phyloP scores from a whole-genome alignment of 768 basidiomycete genomes.

The Polyporus arcularius region DNA sequence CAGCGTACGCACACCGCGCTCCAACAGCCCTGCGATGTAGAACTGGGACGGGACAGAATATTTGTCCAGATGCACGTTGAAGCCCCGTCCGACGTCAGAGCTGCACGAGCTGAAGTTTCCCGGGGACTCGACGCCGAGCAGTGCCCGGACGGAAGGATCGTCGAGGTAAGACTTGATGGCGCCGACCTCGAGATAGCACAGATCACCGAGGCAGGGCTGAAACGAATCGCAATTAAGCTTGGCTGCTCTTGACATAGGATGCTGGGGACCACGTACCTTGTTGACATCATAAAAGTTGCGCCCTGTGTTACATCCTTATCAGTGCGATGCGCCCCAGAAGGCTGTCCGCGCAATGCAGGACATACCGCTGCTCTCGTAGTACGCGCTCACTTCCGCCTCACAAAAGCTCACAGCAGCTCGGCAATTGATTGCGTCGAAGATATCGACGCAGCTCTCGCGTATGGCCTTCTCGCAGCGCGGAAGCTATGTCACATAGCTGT shows the following conservation, averaged over 20 bases:
- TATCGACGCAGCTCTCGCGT: constrained; percentile 60
- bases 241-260: not conserved
- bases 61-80: constrained; percentile 62
- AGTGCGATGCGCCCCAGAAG: not conserved
- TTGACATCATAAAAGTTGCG: constrained; percentile 61
- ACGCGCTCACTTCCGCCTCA: constrained; percentile 48
- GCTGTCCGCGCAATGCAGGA: constrained; percentile 6
- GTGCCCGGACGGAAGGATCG: constrained; percentile 41
- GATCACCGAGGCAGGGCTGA: constrained; percentile 27
- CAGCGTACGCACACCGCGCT: constrained; percentile 72
- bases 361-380: constrained; percentile 42
- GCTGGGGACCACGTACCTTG: constrained; percentile 34
- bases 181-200: constrained; percentile 42
- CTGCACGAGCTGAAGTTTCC: constrained; percentile 63
- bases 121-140: constrained; percentile 48
- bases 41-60: constrained; percentile 56
- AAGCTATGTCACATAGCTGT: constrained; percentile 40
- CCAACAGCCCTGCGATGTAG: constrained; percentile 70
- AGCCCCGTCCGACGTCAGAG: constrained; percentile 46
- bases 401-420: constrained; percentile 70
- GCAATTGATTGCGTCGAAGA: constrained; percentile 68
- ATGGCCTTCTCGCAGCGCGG: constrained; percentile 66
- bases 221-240: not conserved
- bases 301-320: constrained; percentile 25
- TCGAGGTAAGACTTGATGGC: constrained; percentile 50